Evolutionary conservation across 2,329 filamentous ascomycete species (phyloP), one percentile per base, ranked within the genome.

Genomic region (Anthostomella pinea): DNA sequence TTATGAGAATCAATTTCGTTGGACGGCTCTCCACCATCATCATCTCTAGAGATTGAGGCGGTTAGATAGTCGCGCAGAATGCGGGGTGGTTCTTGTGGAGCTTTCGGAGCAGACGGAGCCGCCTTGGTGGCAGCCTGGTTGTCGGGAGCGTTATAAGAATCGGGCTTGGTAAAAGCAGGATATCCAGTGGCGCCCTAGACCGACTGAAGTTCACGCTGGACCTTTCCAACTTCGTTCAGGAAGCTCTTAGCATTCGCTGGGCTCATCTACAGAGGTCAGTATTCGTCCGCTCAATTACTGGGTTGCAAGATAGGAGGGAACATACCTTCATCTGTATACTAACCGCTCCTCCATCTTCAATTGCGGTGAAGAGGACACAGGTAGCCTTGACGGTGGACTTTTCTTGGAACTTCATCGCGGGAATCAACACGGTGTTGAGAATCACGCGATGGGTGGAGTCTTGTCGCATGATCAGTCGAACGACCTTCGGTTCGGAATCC

Each of bases 361-460:
- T 75, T 8, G 79, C 79, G 1, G 76, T 82, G 51, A 83, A 83
- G 23, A 81, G 55, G 15, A 95, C 77, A 35, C 78, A 75, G 30
- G 88, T 73, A 28, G 79, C 75, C 61, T 87, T 87, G 43, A 85
- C 75, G 26, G 77, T 79, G 19, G 87, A 81, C 52, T 84, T 85
- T 33, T 89, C 79, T 42, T 88, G 83, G 55, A 94, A 87, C 28
- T 80, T 79, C 76, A 94, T 85, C 5, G 81, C 78, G 39, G 86
- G 83, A 41, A 88, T 77, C 41, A 97, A 73, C 1, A 82, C 79
- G 1, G 85, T 87, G 65, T 97, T 97, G 33, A 97, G 70, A 44
- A 95, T 82, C 35, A 97, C 81, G 15, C 88, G 79, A 54, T 90
- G 81, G 1, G 87, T 93, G 42, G 89, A 88, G 55, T 96, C 90